Evolutionary conservation across 2,329 filamentous ascomycete species (phyloP), one percentile per base, ranked within the genome.

Genomic region (Moelleriella libera): DNA sequence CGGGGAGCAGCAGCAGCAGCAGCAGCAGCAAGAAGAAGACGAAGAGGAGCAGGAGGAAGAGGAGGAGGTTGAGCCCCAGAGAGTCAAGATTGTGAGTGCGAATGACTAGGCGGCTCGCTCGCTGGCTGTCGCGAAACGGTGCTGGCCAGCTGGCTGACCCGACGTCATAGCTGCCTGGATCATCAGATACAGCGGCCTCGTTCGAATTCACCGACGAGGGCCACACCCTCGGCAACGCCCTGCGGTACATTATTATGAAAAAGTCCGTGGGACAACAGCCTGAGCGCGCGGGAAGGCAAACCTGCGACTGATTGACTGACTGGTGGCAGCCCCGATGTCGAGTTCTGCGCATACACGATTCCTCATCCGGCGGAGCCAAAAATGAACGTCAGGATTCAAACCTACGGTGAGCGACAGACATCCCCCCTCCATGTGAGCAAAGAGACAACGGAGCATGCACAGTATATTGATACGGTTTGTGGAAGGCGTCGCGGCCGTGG

Each of bases 371-470:
- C 89, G 40, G 92, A 98, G 67, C 72, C 82, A 41, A 92, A 94
- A 68, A 95, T 98, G 90, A 95, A 97, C 61, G 72, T 98, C 52
- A 80, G 92, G 58, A 97, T 98, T 52, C 92, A 98, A 67, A 98
- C 90, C 55, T 97, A 92, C 59, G 86, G 90, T 95, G 70, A 62
- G 80, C 45, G 32, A 44, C 29, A 7, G n/a, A 21, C 9, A 3
- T 3, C 30, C 21, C 21, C 21, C 21, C 21, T 21, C 21, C 21
- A 21, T 21, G 21, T 21, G 21, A 21, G 21, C 21, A 21, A 0
- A 21, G 21, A 21, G 2, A 21, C 21, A 21, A 21, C 21, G 21
- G 21, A 21, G 21, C 21, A n/a, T 44, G 14, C 11, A 31, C 14
- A 30, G 14, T 11, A n/a, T 47, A 54, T 44, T 48, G 29, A 47